Evolutionary conservation across 164 flowering plant genomes (phyloP), one percentile per base, ranked within the genome.

Genomic region (Warburgia ugandensis): DNA sequence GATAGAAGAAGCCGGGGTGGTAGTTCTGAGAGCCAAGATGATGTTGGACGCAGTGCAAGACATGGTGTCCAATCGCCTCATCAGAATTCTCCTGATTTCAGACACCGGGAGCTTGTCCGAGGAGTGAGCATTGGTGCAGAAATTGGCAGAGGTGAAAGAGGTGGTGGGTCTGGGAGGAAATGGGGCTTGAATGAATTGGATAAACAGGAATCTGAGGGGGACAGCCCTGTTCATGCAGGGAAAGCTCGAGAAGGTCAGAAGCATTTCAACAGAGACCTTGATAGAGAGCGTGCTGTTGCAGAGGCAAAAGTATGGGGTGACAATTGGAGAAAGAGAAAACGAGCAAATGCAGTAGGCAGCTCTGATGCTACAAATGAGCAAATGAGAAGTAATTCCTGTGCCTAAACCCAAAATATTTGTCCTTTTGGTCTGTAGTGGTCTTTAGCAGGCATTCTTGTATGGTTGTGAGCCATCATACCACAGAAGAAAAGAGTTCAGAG

Each of bases 61-160:
- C 70, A 59, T 50, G 77, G 83, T 28, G 71, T 80, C 17, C 85
- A 85, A 38, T 79, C 88, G 25, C 59, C 73, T 4, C 67, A 74
- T 41, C 77, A 50, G 65, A 77, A 75, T 49, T 85, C 94, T 33
- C 97, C 86, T 23, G 82, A 83, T 67, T 66, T 56, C 52, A 67
- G 88, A 54, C 78, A 48, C 58, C 71, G 72, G 66, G 78, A 76
- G 33, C 67, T 51, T 31, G 52, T 14, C 16, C 66, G 72, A 48
- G 81, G 75, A 16, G 41, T 69, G 50, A 67, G 68, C 53, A 42
- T 56, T 29, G 86, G 75, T 37, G 51, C 59, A 45, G 59, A 55
- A 26, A 45, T 45, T 25, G 52, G 52, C 16, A 33, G 36, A 32
- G 59, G 51, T 1, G 59, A 55, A 55, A 6, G 44, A n/a, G 59